Evolutionary conservation across 2,329 filamentous ascomycete species (phyloP).

Genomic region (Aureobasidium leucospermi): DNA sequence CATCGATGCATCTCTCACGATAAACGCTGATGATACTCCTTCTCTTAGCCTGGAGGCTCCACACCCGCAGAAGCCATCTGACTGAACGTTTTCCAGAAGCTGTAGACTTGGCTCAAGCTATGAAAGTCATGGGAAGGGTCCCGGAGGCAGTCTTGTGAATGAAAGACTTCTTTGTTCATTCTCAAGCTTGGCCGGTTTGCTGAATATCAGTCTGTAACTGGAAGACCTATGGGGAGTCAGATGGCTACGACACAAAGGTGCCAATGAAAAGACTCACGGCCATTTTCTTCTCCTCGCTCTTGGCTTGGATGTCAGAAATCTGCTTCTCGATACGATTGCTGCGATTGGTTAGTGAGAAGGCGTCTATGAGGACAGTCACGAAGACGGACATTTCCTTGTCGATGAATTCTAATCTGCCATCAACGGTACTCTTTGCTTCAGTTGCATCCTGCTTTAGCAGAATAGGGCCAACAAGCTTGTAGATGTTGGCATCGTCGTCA

Average conservation of each 20-base stretch:
- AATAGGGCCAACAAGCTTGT: conserved; percentile 90
- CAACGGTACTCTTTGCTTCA: conserved; percentile 85
- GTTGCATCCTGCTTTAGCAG: conserved; percentile 88
- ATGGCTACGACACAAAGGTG: not conserved
- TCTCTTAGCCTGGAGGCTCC: no score
- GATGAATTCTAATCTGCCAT: conserved; percentile 86
- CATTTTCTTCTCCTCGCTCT: conserved; percentile 57
- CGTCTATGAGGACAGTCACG: not conserved
- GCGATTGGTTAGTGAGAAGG: not conserved
- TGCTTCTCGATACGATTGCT: conserved; percentile 61
- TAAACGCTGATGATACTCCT: no score
- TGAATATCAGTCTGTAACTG: conserved; percentile 37
- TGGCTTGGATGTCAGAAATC: conserved; percentile 56
- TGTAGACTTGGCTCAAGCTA: not conserved
- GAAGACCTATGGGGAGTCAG: conserved; percentile 30
- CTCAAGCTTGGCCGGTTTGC: conserved; percentile 19
- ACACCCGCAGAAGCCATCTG: no score
- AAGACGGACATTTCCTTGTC: conserved; percentile 75
- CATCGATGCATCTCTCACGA: no score
- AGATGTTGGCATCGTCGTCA: conserved; percentile 78
- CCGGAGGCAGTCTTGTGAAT: not conserved
- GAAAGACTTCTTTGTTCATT: not conserved
- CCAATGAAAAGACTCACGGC: conserved; percentile 44
- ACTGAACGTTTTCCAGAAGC: no score
- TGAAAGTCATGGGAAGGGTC: not conserved